Evolutionary conservation across 1,284 basidiomycete species (phyloP).

Genomic region (Exobasidium rhododendri): DNA sequence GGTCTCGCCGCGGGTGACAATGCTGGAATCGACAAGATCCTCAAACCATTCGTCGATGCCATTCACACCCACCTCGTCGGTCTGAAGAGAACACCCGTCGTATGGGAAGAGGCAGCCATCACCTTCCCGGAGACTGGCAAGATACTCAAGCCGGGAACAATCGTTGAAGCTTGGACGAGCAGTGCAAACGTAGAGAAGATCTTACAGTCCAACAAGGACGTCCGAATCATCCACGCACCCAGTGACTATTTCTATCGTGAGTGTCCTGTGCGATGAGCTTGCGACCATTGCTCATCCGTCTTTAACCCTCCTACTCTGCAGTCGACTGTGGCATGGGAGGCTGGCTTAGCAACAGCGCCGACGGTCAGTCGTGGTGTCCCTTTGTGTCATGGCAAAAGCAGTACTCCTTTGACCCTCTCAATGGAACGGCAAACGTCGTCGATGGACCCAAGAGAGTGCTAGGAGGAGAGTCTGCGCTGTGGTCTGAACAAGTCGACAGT

Average conservation of each 20-base stretch:
- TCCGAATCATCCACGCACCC: constrained; percentile 62
- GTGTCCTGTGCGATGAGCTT: no score
- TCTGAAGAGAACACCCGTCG: constrained; percentile 64
- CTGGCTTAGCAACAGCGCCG: constrained; percentile 68
- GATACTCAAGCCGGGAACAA: constrained; percentile 64
- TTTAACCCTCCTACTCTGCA: no score
- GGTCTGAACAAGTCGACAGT: constrained; percentile 73
- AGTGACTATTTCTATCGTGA: constrained; percentile 69
- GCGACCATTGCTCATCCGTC: no score
- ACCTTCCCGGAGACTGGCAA: constrained; percentile 48
- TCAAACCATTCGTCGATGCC: constrained; percentile 64
- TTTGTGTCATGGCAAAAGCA: constrained; percentile 55
- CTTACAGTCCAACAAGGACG: constrained; percentile 64
- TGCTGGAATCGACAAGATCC: constrained; percentile 37
- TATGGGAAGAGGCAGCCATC: constrained; percentile 65
- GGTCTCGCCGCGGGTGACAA: constrained; percentile 5
- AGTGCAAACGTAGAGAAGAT: constrained; percentile 64
- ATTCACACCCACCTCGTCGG: constrained; percentile 60
- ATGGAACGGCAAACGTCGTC: constrained; percentile 20
- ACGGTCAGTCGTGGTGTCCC: constrained; percentile 61
- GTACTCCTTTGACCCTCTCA: constrained; percentile 69
- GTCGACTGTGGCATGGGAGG: constrained; percentile 66
- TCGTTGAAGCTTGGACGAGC: constrained; percentile 72
- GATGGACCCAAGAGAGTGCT: constrained; percentile 62
- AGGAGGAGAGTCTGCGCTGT: constrained; percentile 70